Base-by-base conservation (phyloP, 257 asterid genomes). In the Rhazya stricta region DNA sequence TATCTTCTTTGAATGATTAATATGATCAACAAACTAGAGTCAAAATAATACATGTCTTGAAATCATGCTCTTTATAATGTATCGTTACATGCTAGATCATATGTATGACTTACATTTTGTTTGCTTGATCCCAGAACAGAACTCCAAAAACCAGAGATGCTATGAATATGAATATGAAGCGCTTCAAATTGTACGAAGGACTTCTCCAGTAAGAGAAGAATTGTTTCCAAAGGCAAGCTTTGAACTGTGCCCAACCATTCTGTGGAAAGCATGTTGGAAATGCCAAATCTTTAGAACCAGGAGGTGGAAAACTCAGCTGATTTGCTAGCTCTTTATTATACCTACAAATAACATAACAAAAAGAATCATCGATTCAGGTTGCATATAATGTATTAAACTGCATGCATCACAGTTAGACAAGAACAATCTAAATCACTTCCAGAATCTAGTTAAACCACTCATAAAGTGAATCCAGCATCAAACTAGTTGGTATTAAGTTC, bases 171-270 rank as follows among this genome's bases (percentile, higher is more conserved):
- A 58, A 46, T 2, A 66, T 15, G 29, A 74, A 67, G 16, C 82
- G 85, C 62, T 29, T 61, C 69, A 81, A 72, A 67, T 81, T 81
- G 74, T 82, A 82, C 8, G 81, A 71, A 66, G 85, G 83, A 77
- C 83, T 82, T 79, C 83, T 61, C 85, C 83, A 82, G 68, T 82
- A 79, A 41, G 85, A 82, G 58, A 43, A 79, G 23, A 36, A 39
- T 23, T 82, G 80, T 73, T 80, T 80, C 83, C 80, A 71, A 1
- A 72, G 77, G 23, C 77, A 78, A 39, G 81, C 81, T 63, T 58
- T 77, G 43, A 77, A 77, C 63, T 79, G 83, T 34, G 34, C 79
- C 77, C 79, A 75, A 37, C 82, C 73, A 41, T 75, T 81, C 42
- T 63, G 85, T 1, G 85, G 39, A 42, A 61, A 81, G 0, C 34